Evolutionary conservation across 2,329 filamentous ascomycete species (phyloP).

Genomic region (Amesomyces nigricolor): DNA sequence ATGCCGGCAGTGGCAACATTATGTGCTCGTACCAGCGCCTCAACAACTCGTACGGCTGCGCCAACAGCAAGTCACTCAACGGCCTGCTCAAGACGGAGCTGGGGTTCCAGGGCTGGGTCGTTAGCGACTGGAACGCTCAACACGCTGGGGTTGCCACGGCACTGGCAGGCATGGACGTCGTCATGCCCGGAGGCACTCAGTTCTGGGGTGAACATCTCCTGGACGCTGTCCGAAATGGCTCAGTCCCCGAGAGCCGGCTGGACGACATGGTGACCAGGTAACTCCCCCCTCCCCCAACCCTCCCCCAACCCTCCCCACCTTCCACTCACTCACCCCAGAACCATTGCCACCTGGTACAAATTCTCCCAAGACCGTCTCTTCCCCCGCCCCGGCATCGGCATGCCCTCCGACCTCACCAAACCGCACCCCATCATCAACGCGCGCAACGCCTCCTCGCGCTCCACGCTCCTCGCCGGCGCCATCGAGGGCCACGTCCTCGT

Average conservation of each 20-base stretch:
- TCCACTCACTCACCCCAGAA: slow-evolving; percentile 24
- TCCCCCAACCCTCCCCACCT: no score
- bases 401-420: slow-evolving; percentile 43
- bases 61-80: slow-evolving; percentile 63
- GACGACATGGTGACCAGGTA: slow-evolving; percentile 55
- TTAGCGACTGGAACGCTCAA: slow-evolving; percentile 63
- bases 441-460: slow-evolving; percentile 41
- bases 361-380: slow-evolving; percentile 47
- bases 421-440: slow-evolving; percentile 52
- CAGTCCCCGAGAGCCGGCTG: slow-evolving; percentile 49
- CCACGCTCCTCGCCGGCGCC: slow-evolving; percentile 48
- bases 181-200: slow-evolving; percentile 50
- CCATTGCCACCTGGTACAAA: slow-evolving; percentile 52
- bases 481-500: slow-evolving; percentile 59
- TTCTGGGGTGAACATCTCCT: slow-evolving; percentile 51
- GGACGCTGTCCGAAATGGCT: slow-evolving; percentile 55
- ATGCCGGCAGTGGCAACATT: slow-evolving; percentile 51
- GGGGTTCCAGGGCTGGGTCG: slow-evolving; percentile 59
- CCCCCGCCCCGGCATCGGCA: slow-evolving; percentile 44
- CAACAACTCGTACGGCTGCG: slow-evolving; percentile 66
- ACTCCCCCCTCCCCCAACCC: neutral
- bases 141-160: slow-evolving; percentile 57
- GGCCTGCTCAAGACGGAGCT: slow-evolving; percentile 59
- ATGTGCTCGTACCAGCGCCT: slow-evolving; percentile 65
- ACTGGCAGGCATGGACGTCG: slow-evolving; percentile 64